These are phyloP conservation scores for Tricholoma terreum DNA, from an alignment of 768 basidiomycete genomes.

Conservation along the genomic window DNA sequence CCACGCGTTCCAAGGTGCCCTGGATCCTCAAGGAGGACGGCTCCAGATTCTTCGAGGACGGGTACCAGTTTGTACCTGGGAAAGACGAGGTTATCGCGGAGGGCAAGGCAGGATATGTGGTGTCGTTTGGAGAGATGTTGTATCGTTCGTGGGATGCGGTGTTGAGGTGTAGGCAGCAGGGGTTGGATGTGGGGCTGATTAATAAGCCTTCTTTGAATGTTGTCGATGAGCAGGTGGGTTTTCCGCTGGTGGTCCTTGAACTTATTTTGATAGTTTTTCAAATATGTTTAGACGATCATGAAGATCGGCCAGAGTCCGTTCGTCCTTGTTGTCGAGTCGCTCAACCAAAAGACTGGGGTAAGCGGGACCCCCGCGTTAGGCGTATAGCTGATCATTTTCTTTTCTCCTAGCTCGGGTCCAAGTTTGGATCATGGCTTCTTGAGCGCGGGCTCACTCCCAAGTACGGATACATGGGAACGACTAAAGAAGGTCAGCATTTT, in stretches of 20 bases:
- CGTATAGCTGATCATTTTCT: not conserved
- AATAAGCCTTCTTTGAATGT: conserved; percentile 85
- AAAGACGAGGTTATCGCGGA: conserved; percentile 33
- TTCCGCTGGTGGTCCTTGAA: not conserved
- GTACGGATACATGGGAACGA: conserved; percentile 78
- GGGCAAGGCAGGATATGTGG: conserved; percentile 78
- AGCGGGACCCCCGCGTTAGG: conserved; percentile 10
- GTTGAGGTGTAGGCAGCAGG: conserved; percentile 63
- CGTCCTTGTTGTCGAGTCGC: conserved; percentile 81
- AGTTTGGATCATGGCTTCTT: conserved; percentile 83
- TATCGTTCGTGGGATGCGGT: conserved; percentile 85
- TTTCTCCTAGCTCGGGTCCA: conserved; percentile 60
- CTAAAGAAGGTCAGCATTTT: conserved; percentile 57
- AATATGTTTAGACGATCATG: conserved; percentile 43
- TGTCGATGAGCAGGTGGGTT: conserved; percentile 70
- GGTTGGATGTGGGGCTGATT: conserved; percentile 78
- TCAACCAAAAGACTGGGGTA: conserved; percentile 88
- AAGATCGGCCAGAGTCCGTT: conserved; percentile 75
- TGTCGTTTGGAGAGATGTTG: conserved; percentile 85
- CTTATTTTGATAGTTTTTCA: not conserved
- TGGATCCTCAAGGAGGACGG: conserved; percentile 80
- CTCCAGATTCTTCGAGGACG: conserved; percentile 54
- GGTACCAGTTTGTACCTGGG: not conserved
- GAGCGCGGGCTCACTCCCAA: conserved; percentile 78
- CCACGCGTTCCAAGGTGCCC: conserved; percentile 86